phyloP scores from a whole-genome alignment of 163 green algal genomes.

The Scenedesmus sp. region DNA sequence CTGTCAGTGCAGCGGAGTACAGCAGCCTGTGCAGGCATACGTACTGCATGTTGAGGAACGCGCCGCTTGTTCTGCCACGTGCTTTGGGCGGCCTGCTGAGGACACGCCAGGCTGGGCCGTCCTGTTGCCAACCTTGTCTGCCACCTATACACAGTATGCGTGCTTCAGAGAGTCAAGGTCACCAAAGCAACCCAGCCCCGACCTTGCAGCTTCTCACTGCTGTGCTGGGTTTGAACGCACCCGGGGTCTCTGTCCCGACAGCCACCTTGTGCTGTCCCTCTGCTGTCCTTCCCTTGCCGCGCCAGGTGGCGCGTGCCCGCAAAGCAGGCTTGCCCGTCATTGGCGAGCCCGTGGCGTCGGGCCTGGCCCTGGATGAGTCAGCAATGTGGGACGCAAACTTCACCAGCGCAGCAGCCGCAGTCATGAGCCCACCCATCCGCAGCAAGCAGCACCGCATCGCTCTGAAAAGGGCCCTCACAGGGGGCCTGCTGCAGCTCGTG shows the following conservation, averaged over 20 bases:
- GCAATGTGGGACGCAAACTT: slow-evolving; percentile 79
- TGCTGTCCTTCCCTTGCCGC: background rate
- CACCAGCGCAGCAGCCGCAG: slow-evolving; percentile 70
- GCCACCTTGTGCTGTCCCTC: background rate
- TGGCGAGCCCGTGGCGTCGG: slow-evolving; percentile 88
- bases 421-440: slow-evolving; percentile 96
- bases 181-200: no score
- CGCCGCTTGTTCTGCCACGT: no score
- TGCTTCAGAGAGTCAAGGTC: no score
- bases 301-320: slow-evolving; percentile 69
- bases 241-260: background rate
- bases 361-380: slow-evolving; percentile 84
- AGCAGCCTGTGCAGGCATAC: no score
- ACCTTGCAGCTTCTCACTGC: no score
- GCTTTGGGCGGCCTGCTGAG: no score
- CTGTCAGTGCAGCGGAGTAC: no score
- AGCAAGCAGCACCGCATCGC: slow-evolving; percentile 62
- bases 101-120: no score
- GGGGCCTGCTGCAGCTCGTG: slow-evolving; percentile 85
- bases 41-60: no score
- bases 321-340: slow-evolving; percentile 63
- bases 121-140: no score
- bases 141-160: no score
- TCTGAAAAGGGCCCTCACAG: slow-evolving; percentile 78
- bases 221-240: no score